Percentiles rank a stretch among this genome's conserved stretches.
These are phyloP conservation scores for barley (Hordeum vulgare) DNA, from an alignment of 176 grass and related monocot species.

Conservation along the genomic window DNA sequence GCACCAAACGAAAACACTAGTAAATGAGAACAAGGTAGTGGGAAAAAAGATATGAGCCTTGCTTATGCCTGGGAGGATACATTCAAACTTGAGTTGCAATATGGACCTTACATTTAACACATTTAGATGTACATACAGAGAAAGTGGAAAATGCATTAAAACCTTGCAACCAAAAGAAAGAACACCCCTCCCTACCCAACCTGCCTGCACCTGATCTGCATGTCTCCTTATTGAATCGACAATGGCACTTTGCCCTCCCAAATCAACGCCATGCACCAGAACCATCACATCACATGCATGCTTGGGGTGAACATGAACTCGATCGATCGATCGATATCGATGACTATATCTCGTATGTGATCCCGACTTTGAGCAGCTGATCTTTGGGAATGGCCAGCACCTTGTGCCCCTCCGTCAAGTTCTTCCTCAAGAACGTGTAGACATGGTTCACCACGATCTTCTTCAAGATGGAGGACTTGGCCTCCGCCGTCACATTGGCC, in stretches of 20 bases:
- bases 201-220: background rate
- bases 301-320: background rate
- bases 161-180: background rate
- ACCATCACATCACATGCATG: background rate
- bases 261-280: background rate
- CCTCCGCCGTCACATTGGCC: slow-evolving; percentile 26
- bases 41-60: background rate
- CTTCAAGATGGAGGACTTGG: slow-evolving; percentile 27
- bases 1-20: background rate
- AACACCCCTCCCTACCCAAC: background rate
- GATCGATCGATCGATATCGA: too few species aligned
- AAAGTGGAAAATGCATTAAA: background rate
- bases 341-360: slow-evolving; percentile 37
- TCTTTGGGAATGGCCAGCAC: slow-evolving; percentile 37
- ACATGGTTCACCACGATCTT: slow-evolving; percentile 32
- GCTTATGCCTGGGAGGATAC: background rate
- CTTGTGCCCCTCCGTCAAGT: slow-evolving; percentile 35
- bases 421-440: slow-evolving; percentile 34
- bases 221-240: background rate
- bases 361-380: slow-evolving; percentile 41
- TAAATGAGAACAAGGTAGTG: background rate
- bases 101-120: background rate
- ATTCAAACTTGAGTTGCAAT: background rate
- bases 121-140: background rate
- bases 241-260: background rate